These are phyloP conservation scores for Quercus engelmannii DNA, from an alignment of 306 rosid genomes.

Conservation along the genomic window DNA sequence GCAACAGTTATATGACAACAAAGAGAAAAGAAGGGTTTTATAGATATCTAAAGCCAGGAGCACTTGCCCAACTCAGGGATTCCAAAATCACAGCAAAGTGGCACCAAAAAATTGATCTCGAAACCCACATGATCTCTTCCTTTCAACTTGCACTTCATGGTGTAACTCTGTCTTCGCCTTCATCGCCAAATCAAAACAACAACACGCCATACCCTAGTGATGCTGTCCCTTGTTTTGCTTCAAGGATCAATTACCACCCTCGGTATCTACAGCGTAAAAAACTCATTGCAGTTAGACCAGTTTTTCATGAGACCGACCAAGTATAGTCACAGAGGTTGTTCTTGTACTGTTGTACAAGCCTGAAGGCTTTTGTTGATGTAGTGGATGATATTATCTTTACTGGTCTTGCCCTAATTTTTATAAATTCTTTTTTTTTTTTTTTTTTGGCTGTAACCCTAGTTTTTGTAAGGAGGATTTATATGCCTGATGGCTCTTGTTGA, in stretches of 20 bases:
- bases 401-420: too few relatives aligned
- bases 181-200: background rate
- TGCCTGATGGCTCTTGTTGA: too few relatives aligned
- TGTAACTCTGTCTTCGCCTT: background rate
- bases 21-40: slow-evolving; percentile 7
- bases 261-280: slow-evolving; percentile 24
- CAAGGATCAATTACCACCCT: slow-evolving; percentile 9
- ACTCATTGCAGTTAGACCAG: slow-evolving; percentile 24
- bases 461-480: too few relatives aligned
- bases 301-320: slow-evolving; percentile 6
- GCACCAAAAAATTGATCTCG: background rate
- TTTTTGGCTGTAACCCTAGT: too few relatives aligned
- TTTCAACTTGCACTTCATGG: background rate
- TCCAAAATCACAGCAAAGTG: slow-evolving; percentile 11
- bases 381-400: too few relatives aligned
- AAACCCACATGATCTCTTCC: background rate
- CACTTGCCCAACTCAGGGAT: slow-evolving; percentile 15
- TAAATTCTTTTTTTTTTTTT: too few relatives aligned
- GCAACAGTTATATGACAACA: background rate
- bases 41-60: slow-evolving; percentile 22
- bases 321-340: background rate
- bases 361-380: too few relatives aligned
- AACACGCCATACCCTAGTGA: background rate
- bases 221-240: slow-evolving; percentile 22
- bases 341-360: too few relatives aligned